Evolutionary conservation across 257 asterid species (phyloP).

Genomic region (Solanum pimpinellifolium): DNA sequence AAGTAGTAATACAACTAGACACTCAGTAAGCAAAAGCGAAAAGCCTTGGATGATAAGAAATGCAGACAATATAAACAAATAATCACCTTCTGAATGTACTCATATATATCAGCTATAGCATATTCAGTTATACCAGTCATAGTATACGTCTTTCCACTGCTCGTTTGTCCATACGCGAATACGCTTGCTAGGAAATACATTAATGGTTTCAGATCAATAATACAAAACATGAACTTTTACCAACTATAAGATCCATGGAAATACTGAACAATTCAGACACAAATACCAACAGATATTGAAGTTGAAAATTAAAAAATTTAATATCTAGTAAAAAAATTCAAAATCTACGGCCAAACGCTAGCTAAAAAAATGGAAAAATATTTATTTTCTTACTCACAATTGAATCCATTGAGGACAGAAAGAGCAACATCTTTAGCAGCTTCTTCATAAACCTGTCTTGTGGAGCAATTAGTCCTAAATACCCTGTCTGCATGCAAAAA

Average conservation of each 20-base stretch:
- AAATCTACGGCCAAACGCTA: neutral
- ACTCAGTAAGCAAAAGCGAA: neutral
- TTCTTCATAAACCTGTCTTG: constrained; percentile 80
- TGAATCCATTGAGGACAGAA: constrained; percentile 74
- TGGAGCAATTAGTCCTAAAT: constrained; percentile 57
- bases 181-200: constrained; percentile 57
- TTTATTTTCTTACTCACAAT: constrained; percentile 41
- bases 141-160: constrained; percentile 95
- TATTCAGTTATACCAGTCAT: constrained; percentile 90
- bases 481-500: constrained; percentile 53
- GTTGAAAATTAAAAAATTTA: neutral
- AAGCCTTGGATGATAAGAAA: neutral
- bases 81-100: constrained; percentile 53
- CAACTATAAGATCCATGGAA: neutral
- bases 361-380: neutral
- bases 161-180: constrained; percentile 94
- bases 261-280: neutral
- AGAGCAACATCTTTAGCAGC: constrained; percentile 88
- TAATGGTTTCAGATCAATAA: neutral
- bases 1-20: constrained; percentile 1
- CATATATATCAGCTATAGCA: constrained; percentile 76
- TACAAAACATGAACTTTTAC: neutral
- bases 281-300: neutral
- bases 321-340: too few species aligned
- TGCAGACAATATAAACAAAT: neutral